Base-by-base conservation (phyloP, 2,329 filamentous ascomycete genomes). In the Stagonosporopsis rhizophila region DNA sequence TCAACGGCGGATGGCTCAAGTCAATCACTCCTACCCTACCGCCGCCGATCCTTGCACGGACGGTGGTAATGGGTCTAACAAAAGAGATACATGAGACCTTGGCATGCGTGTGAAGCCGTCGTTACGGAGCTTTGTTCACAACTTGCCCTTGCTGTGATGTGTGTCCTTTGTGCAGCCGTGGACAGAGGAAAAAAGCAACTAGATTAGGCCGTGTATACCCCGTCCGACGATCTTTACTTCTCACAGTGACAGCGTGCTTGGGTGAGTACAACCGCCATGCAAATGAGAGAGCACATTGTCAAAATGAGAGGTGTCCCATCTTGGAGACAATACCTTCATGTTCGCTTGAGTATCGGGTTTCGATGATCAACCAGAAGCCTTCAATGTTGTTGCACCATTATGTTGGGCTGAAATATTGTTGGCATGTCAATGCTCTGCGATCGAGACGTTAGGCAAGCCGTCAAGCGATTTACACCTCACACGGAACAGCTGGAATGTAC, bases 401-500 rank as follows among this genome's bases (percentile, higher is more conserved):
- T 23, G 27, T n/a, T 19, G 37, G 8, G 41, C 30, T 30, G 52
- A 12, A 30, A 25, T 47, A 3, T 55, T 15, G 38, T 40, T n/a
- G 32, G 52, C 52, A 39, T 49, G 52, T 39, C 38, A 39, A 44
- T 27, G 14, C 25, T 11, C 39, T 19, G 22, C 39, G 22, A 34
- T 44, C 15, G 23, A 32, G 6, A 49, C 30, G 45, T 11, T 20
- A 17, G 32, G 28, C 9, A 44, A 40, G 27, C 35, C 37, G 22
- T 56, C 47, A 27, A 25, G 12, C 37, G 6, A 15, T 38, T 42
- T 22, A 51, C 41, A 42, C 47, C 42, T 56, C 47, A 44, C 42
- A 56, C 52, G 47, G 53, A 17, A 44, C 28, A 30, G 44, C 44
- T 48, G 53, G 53, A 56, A 56, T 56, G 53, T n/a, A 37, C 15